Evolutionary conservation across 352 stramenopile species (phyloP).

Genomic region (Pythium aquatile): DNA sequence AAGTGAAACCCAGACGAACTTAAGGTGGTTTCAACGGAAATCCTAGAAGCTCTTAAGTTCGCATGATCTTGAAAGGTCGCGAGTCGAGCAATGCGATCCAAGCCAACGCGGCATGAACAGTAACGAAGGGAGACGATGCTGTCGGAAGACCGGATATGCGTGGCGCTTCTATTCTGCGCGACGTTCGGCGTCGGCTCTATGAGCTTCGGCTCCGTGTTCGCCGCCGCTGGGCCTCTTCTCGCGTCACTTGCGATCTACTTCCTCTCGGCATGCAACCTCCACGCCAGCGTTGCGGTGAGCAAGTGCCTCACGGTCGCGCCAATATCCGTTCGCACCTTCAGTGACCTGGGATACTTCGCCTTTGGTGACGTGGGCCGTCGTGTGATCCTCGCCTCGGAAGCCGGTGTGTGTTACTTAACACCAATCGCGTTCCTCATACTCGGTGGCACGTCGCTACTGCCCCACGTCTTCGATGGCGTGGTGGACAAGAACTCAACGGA

Average conservation of each 20-base stretch:
- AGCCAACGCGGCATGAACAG: neutral
- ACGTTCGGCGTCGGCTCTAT: constrained; percentile 74
- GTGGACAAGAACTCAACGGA: constrained; percentile 34
- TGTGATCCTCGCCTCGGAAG: constrained; percentile 55
- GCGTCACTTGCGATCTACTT: constrained; percentile 69
- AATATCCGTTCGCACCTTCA: constrained; percentile 63
- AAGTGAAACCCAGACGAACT: neutral
- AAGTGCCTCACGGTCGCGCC: constrained; percentile 53
- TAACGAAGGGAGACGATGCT: constrained; percentile 10
- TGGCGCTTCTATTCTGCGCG: constrained; percentile 70
- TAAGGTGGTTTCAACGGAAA: neutral
- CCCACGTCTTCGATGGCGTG: constrained; percentile 42
- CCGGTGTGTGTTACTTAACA: constrained; percentile 57
- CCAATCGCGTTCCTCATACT: constrained; percentile 76
- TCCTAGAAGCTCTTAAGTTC: neutral
- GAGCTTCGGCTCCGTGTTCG: constrained; percentile 71
- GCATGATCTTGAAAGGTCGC: constrained; percentile 26
- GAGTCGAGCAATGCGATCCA: neutral
- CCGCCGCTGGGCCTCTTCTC: constrained; percentile 48
- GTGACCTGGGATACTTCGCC: constrained; percentile 64
- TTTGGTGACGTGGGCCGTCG: constrained; percentile 48
- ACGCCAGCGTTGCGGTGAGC: constrained; percentile 63
- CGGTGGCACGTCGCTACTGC: constrained; percentile 57
- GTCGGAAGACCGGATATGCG: constrained; percentile 54
- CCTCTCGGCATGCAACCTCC: constrained; percentile 74